Evolutionary conservation across 495 filamentous ascomycete species (phyloP).

Genomic region (Letharia lupina): DNA sequence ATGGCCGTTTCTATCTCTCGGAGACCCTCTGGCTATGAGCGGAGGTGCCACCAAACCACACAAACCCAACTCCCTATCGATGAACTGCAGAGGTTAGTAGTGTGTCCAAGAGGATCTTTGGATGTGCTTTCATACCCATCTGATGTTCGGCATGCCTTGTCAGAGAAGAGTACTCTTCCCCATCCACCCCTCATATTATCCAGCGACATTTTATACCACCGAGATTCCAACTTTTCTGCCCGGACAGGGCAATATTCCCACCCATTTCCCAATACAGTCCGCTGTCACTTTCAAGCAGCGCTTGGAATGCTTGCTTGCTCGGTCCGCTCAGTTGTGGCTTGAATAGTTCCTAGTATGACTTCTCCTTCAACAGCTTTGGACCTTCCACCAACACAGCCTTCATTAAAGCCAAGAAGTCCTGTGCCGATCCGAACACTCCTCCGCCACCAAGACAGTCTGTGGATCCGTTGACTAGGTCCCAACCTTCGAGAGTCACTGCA

Average conservation of each 20-base stretch:
- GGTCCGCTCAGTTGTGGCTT: slow-evolving; percentile 35
- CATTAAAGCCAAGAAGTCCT: slow-evolving; percentile 43
- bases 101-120: not conserved
- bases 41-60: not conserved
- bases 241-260: not conserved
- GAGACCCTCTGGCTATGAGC: not conserved
- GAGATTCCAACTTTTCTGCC: not conserved
- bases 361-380: slow-evolving; percentile 35
- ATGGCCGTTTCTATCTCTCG: not conserved
- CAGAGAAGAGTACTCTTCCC: not conserved
- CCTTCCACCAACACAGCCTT: slow-evolving; percentile 40
- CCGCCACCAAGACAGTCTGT: slow-evolving; percentile 44
- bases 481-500: slow-evolving; percentile 21
- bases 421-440: slow-evolving; percentile 40
- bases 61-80: not conserved
- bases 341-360: slow-evolving; percentile 45
- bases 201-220: not conserved
- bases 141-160: not conserved
- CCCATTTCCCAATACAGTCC: not conserved
- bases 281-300: not conserved
- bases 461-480: slow-evolving; percentile 24
- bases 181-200: not conserved
- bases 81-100: not conserved
- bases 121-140: not conserved
- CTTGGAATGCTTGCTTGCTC: not conserved